A percentile compares a stretch with the other conserved stretches of the same genome.
Conservation (phyloP, 208 protist species). For the Acanthamoeba castellanii region DNA sequence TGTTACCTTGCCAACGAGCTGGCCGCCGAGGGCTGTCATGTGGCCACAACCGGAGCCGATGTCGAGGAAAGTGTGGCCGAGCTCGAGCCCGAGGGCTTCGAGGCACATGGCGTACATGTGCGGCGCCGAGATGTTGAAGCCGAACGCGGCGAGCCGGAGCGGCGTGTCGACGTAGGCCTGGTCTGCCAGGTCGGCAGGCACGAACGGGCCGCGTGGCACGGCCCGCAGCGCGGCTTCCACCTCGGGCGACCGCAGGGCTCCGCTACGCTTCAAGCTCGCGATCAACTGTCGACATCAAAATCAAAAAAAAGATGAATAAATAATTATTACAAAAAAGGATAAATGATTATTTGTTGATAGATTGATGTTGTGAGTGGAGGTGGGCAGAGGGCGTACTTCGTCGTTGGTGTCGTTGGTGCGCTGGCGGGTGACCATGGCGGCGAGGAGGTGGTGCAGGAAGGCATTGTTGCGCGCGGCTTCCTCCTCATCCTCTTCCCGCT, state of each 20-base stretch:
- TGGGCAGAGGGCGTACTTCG: not conserved
- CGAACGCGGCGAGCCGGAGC: not conserved
- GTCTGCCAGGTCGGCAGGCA: not conserved
- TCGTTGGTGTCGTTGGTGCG: conserved; percentile 58
- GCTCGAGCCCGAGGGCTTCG: conserved; percentile 13
- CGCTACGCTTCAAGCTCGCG: not conserved
- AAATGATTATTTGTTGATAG: not conserved
- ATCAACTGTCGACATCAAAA: not conserved
- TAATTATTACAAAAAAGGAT: not conserved
- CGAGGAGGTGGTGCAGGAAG: conserved; percentile 44
- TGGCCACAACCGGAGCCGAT: conserved; percentile 41
- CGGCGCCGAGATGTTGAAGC: conserved; percentile 36
- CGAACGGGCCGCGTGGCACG: conserved; percentile 2
- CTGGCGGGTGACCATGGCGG: conserved; percentile 46
- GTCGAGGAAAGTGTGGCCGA: conserved; percentile 32
- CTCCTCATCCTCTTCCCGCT: conserved; percentile 49
- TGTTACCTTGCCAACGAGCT: conserved; percentile 29
- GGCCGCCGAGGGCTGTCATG: conserved; percentile 45
- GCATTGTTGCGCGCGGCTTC: conserved; percentile 31
- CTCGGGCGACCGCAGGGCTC: not conserved
- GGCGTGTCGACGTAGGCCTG: conserved; percentile 55
- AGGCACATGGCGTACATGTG: conserved; percentile 70
- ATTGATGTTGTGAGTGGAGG: not conserved
- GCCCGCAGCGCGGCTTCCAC: not conserved
- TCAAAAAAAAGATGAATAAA: not conserved